A percentile compares a stretch with the other conserved stretches of the same genome.
phyloP scores from a whole-genome alignment of 192 early-diverging fungal genomes.

The Geosiphon pyriformis region DNA sequence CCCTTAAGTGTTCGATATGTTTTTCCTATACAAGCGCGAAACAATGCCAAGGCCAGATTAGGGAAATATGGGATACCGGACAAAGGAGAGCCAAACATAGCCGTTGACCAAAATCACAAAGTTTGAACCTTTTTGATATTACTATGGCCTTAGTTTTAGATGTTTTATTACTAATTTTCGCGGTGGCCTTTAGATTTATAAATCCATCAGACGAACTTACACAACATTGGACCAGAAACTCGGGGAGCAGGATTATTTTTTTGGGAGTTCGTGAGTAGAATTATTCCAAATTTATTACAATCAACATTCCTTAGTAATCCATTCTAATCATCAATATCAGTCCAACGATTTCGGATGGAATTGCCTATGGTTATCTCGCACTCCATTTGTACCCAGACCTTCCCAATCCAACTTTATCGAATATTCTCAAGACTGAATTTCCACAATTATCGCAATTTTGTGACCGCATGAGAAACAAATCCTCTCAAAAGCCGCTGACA shows the following conservation, averaged over 20 bases:
- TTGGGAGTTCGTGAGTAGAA: constrained; percentile 57
- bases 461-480: constrained; percentile 48
- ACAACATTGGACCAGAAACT: constrained; percentile 64
- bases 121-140: constrained; percentile 6
- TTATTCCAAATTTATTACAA: background rate
- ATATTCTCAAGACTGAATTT: constrained; percentile 62
- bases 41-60: constrained; percentile 62
- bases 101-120: constrained; percentile 27
- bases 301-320: background rate
- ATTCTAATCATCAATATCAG: constrained; percentile 24
- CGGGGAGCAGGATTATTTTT: constrained; percentile 72
- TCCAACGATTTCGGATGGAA: constrained; percentile 71
- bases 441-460: constrained; percentile 59
- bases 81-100: constrained; percentile 22
- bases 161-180: constrained; percentile 5
- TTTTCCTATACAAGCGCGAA: constrained; percentile 68
- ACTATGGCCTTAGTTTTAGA: background rate
- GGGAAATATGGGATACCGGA: constrained; percentile 44
- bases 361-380: constrained; percentile 81
- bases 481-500: constrained; percentile 32
- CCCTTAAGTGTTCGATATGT: constrained; percentile 63
- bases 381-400: constrained; percentile 71
- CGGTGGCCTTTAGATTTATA: constrained; percentile 58
- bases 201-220: constrained; percentile 61
- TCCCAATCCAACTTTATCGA: constrained; percentile 58